phyloP scores from a whole-genome alignment of 306 rosid species.

The Prinsepia uniflora region DNA sequence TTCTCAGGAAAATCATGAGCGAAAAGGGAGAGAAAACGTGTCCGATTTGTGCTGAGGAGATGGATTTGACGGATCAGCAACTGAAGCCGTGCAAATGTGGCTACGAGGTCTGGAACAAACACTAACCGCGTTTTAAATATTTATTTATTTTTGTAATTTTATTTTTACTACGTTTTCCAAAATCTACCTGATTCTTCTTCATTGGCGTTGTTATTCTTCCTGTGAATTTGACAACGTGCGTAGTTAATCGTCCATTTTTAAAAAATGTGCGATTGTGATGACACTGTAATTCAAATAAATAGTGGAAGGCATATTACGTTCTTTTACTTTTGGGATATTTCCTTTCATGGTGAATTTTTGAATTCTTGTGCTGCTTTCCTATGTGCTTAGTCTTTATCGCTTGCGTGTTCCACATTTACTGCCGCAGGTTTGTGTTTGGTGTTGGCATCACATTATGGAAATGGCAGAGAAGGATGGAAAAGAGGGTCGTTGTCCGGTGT shows the following conservation, averaged over 20 bases:
- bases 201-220: background rate
- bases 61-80: slow-evolving; percentile 99
- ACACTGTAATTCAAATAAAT: background rate
- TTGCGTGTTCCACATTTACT: slow-evolving; percentile 5
- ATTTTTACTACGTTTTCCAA: background rate
- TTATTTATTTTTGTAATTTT: background rate
- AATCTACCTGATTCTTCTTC: background rate
- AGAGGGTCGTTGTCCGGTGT: slow-evolving; percentile 89
- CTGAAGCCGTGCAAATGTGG: slow-evolving; percentile 96
- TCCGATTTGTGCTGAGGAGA: slow-evolving; percentile 95
- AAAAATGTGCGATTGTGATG: background rate
- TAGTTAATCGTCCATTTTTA: background rate
- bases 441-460: slow-evolving; percentile 95
- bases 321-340: background rate
- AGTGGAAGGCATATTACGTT: background rate
- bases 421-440: slow-evolving; percentile 88
- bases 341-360: background rate
- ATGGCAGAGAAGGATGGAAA: slow-evolving; percentile 95
- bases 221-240: background rate
- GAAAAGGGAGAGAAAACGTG: slow-evolving; percentile 88
- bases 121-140: background rate
- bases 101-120: slow-evolving; percentile 54
- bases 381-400: slow-evolving; percentile 2
- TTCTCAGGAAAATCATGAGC: slow-evolving; percentile 64
- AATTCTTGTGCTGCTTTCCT: background rate